Evolutionary conservation across 345 rosid species (phyloP), one percentile per base, ranked within the genome.

Genomic region (Salix brachista): DNA sequence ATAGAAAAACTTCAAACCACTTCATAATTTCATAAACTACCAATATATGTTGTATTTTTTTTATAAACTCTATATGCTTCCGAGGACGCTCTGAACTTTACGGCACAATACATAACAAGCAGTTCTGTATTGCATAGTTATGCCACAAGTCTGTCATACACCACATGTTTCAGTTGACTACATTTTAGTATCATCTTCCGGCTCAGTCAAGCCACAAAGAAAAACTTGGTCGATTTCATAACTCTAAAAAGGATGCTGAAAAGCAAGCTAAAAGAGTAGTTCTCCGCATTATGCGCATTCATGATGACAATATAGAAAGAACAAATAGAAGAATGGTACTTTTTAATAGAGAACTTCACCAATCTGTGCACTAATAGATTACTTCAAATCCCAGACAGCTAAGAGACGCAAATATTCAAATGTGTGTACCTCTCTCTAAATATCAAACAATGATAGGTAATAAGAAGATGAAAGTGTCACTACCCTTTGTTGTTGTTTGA

Each of bases 401-500:
- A 9, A 30, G 44, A 36, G 64, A 23, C 28, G 46, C n/a, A 44
- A 52, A 67, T 25, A 25, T 37, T 41, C 67, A 66, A 36, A 56
- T 12, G 36, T 23, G 28, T 67, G 61, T 52, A 67, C 26, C 44
- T 17, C 8, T n/a, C 34, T 66, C n/a, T 52, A 70, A 61, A 58
- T 73, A 21, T 54, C 5, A 77, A 42, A 66, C 16, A 65, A 30
- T 21, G 17, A 71, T 17, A 73, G 69, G 54, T 39, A 75, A 73
- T 72, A 26, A 65, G 42, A 62, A 30, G 34, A 50, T 13, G n/a
- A 28, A 3, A 68, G 50, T 66, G 44, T 18, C 69, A 39, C 78
- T 81, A 96, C 99, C 91, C 97, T 88, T 80, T 94, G 98, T 67
- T 96, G 99, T 84, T 96, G 99, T 88, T 92, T 96, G 70, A 96